Evolutionary conservation across 78 protist genomes (phyloP).

Genomic region (Dictyostelium citrinum): DNA sequence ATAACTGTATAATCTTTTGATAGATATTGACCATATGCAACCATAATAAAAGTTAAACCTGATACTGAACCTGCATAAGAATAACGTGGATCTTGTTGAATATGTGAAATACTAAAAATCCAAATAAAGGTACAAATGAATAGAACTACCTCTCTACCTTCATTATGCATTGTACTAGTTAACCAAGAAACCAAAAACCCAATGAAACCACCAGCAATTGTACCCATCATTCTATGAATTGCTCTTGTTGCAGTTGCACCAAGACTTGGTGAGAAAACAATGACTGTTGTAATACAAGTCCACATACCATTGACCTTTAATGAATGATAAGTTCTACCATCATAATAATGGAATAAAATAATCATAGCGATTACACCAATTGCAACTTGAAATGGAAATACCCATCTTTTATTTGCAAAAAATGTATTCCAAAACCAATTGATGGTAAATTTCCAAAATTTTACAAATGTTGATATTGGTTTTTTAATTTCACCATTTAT

Average conservation of each 20-base stretch:
- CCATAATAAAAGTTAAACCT: constrained; percentile 42
- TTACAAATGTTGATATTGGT: neutral
- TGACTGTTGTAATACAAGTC: constrained; percentile 11
- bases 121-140: constrained; percentile 5
- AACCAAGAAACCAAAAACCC: constrained; percentile 29
- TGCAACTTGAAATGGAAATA: constrained; percentile 43
- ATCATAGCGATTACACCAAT: neutral
- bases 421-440: neutral
- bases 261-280: constrained; percentile 52
- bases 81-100: constrained; percentile 61
- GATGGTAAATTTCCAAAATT: neutral
- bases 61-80: constrained; percentile 36
- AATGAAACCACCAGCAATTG: constrained; percentile 23
- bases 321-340: constrained; percentile 9
- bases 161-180: neutral
- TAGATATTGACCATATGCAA: constrained; percentile 18
- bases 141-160: neutral
- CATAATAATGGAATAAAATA: constrained; percentile 23
- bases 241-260: constrained; percentile 54
- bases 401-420: constrained; percentile 57
- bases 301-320: constrained; percentile 38
- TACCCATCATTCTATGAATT: constrained; percentile 58
- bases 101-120: constrained; percentile 9
- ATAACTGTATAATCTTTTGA: neutral
- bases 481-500: neutral